A percentile compares a stretch with the other conserved stretches of the same genome.
Evolutionary conservation across 305 asterid genomes (phyloP).

Genomic region (Lippia alba): DNA sequence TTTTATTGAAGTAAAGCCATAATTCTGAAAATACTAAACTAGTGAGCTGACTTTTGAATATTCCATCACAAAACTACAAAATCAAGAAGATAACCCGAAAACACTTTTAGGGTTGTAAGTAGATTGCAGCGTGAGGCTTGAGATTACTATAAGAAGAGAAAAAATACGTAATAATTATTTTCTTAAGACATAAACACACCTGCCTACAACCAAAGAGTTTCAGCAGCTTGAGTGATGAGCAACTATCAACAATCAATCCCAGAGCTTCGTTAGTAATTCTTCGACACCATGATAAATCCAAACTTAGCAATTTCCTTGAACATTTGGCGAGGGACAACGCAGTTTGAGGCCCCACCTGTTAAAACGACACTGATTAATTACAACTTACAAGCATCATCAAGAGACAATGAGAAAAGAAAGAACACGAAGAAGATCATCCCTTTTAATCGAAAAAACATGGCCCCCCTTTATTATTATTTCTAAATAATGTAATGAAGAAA

Average conservation of each 20-base stretch:
- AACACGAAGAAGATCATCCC: not conserved
- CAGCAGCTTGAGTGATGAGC: slow-evolving; percentile 70
- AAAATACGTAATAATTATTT: too few relatives aligned
- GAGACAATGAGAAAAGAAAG: slow-evolving; percentile 9
- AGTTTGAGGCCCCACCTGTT: slow-evolving; percentile 66
- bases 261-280: slow-evolving; percentile 59
- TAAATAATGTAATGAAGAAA: slow-evolving; percentile 10
- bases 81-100: too few relatives aligned
- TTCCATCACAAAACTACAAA: too few relatives aligned
- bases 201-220: slow-evolving; percentile 72
- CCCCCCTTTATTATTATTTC: not conserved
- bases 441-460: not conserved
- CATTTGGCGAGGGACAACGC: slow-evolving; percentile 70
- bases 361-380: slow-evolving; percentile 30
- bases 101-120: too few relatives aligned
- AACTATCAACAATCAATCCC: slow-evolving; percentile 77
- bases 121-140: too few relatives aligned
- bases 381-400: slow-evolving; percentile 24
- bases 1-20: not conserved
- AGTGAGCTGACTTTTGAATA: too few relatives aligned
- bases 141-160: too few relatives aligned
- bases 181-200: slow-evolving; percentile 31
- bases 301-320: slow-evolving; percentile 57
- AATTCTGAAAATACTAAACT: not conserved
- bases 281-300: slow-evolving; percentile 92